These are phyloP conservation scores for Myrmaecium sp. DNA, from an alignment of 2,329 filamentous ascomycete species.

Conservation along the genomic window DNA sequence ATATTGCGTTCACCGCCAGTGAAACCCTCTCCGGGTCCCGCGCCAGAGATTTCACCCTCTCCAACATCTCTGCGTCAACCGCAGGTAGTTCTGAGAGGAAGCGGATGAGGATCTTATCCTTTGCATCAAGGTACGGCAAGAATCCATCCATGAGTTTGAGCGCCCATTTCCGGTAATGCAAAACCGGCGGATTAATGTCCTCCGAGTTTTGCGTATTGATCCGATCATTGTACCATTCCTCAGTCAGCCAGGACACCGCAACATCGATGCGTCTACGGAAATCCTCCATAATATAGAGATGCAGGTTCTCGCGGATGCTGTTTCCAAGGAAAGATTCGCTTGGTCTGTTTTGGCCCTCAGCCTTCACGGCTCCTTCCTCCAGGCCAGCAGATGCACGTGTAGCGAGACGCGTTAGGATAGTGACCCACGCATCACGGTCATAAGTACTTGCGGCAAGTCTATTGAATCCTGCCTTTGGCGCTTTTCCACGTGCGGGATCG, in stretches of 20 bases:
- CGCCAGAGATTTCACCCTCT: constrained; percentile 48
- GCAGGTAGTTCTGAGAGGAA: constrained; percentile 85
- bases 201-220: constrained; percentile 26
- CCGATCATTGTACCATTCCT: constrained; percentile 94
- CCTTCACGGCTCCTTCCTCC: constrained; percentile 40
- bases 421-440: constrained; percentile 81
- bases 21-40: constrained; percentile 46
- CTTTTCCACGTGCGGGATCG: constrained; percentile 33
- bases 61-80: constrained; percentile 53
- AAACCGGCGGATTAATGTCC: constrained; percentile 23
- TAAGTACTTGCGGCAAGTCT: constrained; percentile 70
- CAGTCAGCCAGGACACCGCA: constrained; percentile 84
- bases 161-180: constrained; percentile 64
- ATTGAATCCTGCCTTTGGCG: constrained; percentile 52
- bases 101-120: constrained; percentile 77
- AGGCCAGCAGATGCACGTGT: constrained; percentile 61
- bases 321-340: too few relatives aligned
- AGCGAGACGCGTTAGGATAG: constrained; percentile 68
- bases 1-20: constrained; percentile 39
- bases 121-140: constrained; percentile 74
- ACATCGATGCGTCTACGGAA: constrained; percentile 80
- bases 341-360: constrained; percentile 28
- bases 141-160: constrained; percentile 76
- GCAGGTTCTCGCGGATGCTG: constrained; percentile 63
- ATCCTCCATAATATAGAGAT: constrained; percentile 77